phyloP scores from a whole-genome alignment of 2,329 filamentous ascomycete species.

The Aureobasidium sp. region DNA sequence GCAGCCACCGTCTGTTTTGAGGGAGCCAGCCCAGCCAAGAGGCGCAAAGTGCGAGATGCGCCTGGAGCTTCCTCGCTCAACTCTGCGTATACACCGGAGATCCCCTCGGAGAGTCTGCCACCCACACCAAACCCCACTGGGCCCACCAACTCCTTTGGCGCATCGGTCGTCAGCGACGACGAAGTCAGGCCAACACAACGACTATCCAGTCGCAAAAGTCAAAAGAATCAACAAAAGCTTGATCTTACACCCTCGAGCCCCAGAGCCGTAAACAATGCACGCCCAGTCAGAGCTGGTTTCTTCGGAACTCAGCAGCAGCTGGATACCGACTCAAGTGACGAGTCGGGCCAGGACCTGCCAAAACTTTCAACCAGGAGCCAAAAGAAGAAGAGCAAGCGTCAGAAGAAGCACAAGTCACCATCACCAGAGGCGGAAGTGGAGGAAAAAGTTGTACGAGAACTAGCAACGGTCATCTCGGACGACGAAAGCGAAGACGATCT shows the following conservation, averaged over 20 bases:
- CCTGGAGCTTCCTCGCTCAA: neutral
- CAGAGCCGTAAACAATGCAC: conserved; percentile 5
- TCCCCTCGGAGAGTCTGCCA: conserved; percentile 11
- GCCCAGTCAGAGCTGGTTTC: conserved; percentile 19
- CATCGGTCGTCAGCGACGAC: conserved; percentile 17
- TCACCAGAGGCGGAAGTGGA: neutral
- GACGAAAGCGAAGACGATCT: conserved; percentile 24
- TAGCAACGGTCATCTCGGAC: neutral
- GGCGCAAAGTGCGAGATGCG: conserved; percentile 18
- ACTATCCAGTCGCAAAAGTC: conserved; percentile 15
- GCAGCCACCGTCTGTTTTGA: conserved; percentile 28
- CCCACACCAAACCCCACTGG: conserved; percentile 21
- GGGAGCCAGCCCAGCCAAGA: conserved; percentile 21
- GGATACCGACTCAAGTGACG: conserved; percentile 1
- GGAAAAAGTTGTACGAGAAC: neutral
- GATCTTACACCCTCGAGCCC: conserved; percentile 15
- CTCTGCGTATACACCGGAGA: neutral
- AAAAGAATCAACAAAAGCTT: conserved; percentile 26
- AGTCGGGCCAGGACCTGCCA: neutral
- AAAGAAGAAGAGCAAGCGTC: conserved; percentile 2
- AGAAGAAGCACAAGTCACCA: neutral
- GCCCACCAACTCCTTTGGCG: conserved; percentile 15
- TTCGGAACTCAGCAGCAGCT: conserved; percentile 19
- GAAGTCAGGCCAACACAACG: conserved; percentile 19
- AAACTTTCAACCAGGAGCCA: neutral